Evolutionary conservation across 768 basidiomycete genomes (phyloP), one percentile per base, ranked within the genome.

Genomic region (Russula sp.): DNA sequence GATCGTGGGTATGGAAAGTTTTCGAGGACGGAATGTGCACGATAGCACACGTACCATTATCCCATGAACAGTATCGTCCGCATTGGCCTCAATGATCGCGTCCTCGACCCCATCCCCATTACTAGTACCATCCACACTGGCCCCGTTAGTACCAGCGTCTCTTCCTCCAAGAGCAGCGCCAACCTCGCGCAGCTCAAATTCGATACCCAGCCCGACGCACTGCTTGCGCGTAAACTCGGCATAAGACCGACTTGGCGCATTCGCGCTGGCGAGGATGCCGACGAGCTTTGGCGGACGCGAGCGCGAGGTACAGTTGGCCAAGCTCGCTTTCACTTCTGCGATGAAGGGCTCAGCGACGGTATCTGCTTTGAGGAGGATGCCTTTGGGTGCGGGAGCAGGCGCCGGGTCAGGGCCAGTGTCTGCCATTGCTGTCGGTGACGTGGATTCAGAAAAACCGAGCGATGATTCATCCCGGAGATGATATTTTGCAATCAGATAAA

Each of bases 61-160:
- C 10, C 96, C 96, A 75, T 96, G 85, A 11, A 96, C 84, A 61
- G 78, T 80, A 16, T 79, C 78, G 71, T 98, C 94, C 66, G 90
- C 89, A 72, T 99, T 99, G 9, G 95, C 94, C 71, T 94, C 91
- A 36, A 98, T 87, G 69, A 98, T 96, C 9, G 91, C 95, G 74
- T 96, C 92, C 74, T 99, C 97, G 9, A 94, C 94, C 13, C 92
- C 94, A 34, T 94, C 92, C 0, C 92, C 92, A 40, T 40, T 40
- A 40, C 38, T 18, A 40, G 14, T 7, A 40, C 38, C 16, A 51
- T 91, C 89, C 18, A 18, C 53, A 6, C 44, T 5, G 24, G 36
- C 28, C 16, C 26, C 28, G 16, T 22, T n/a, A 0, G 2, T 28
- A 6, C 38, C 38, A 28, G 22, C 22, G 9, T 38, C 34, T 26